A percentile compares a stretch with the other conserved stretches of the same genome.
phyloP scores from a whole-genome alignment of 2,329 filamentous ascomycete genomes.

The Intubia oerlemansii region DNA sequence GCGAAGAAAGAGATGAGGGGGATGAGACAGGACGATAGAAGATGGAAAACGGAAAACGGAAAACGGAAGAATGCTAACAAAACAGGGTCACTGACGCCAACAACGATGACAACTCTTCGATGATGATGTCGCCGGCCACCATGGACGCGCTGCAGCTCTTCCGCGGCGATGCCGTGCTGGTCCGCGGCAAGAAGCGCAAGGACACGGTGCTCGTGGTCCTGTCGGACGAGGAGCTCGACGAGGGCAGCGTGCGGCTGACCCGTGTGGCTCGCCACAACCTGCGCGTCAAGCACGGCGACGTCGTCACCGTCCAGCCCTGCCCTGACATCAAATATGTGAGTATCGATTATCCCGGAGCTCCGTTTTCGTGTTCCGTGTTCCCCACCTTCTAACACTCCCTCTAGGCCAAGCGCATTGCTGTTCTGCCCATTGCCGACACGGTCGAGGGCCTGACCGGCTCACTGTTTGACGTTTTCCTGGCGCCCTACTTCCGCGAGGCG shows the following conservation, averaged over 20 bases:
- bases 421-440: conserved; percentile 93
- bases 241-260: conserved; percentile 93
- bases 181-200: conserved; percentile 99
- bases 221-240: conserved; percentile 92
- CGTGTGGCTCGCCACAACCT: conserved; percentile 96
- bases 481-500: conserved; percentile 97
- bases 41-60: too few species aligned
- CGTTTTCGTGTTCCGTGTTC: background rate
- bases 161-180: conserved; percentile 92
- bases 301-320: conserved; percentile 92
- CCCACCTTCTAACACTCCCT: background rate
- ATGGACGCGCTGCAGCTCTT: conserved; percentile 98
- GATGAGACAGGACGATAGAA: too few species aligned
- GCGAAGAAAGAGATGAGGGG: too few species aligned
- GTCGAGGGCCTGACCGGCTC: conserved; percentile 95
- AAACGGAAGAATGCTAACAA: conserved; percentile 1
- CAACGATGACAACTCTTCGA: conserved; percentile 99
- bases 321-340: conserved; percentile 99
- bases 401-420: conserved; percentile 94
- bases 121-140: conserved; percentile 91
- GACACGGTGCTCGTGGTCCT: conserved; percentile 96
- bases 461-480: conserved; percentile 96
- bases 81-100: conserved; percentile 85
- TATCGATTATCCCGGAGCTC: conserved; percentile 11
- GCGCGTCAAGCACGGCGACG: conserved; percentile 93